Percentiles rank a stretch among this genome's conserved stretches.
These are phyloP conservation scores for Alopecurus myosuroides DNA, from an alignment of 176 grass and related monocot species.

Conservation along the genomic window DNA sequence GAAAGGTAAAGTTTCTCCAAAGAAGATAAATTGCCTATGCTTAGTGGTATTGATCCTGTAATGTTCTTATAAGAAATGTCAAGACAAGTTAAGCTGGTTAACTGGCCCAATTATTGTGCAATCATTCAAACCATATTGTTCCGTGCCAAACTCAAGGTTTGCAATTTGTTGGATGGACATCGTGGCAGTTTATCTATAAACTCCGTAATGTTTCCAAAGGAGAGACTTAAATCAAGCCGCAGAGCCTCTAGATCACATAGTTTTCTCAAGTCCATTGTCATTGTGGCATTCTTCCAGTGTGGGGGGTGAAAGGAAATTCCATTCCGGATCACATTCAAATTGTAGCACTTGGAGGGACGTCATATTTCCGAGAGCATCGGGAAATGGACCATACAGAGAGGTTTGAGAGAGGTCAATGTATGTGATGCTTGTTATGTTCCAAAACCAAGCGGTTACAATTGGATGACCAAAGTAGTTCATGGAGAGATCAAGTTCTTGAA, in stretches of 20 bases:
- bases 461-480: neutral
- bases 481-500: neutral
- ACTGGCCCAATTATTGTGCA: neutral
- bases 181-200: neutral
- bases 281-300: neutral
- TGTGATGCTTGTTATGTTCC: neutral
- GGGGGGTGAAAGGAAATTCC: too few relatives aligned
- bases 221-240: neutral
- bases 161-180: neutral
- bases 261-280: neutral
- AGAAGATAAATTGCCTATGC: neutral
- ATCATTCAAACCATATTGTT: neutral
- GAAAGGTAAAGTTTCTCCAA: neutral
- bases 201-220: neutral
- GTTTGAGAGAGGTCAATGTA: neutral
- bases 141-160: fast-evolving
- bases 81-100: neutral
- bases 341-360: neutral
- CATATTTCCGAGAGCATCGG: neutral
- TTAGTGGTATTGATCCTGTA: neutral
- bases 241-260: conserved; percentile 1
- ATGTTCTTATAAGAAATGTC: neutral
- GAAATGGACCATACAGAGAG: neutral
- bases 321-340: neutral
- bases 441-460: neutral